These are phyloP conservation scores for Tylopilus balloui DNA, from an alignment of 768 basidiomycete species.

Conservation along the genomic window DNA sequence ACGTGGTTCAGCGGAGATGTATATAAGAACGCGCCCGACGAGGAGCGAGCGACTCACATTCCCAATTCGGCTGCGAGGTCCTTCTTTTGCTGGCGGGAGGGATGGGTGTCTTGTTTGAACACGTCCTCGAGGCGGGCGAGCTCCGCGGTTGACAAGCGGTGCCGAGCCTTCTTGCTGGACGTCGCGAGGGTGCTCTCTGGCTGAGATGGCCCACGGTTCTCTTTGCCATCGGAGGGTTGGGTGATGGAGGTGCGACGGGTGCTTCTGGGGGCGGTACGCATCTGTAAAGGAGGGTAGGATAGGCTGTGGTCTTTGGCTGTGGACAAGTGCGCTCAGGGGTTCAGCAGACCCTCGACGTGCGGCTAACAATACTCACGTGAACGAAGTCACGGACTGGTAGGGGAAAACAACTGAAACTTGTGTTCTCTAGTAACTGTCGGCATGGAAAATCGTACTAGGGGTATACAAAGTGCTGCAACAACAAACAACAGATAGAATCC, in stretches of 20 bases:
- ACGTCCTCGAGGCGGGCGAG: slow-evolving; percentile 25
- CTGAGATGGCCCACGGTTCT: slow-evolving; percentile 9
- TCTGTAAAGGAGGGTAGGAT: slow-evolving; percentile 23
- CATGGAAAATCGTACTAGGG: background rate
- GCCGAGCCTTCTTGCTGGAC: slow-evolving; percentile 29
- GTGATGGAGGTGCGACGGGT: slow-evolving; percentile 23
- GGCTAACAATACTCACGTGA: slow-evolving; percentile 28
- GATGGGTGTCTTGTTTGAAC: slow-evolving; percentile 29
- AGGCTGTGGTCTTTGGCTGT: slow-evolving; percentile 17
- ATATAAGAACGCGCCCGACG: background rate
- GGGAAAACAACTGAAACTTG: background rate
- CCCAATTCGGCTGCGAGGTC: slow-evolving; percentile 25
- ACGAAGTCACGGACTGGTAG: background rate
- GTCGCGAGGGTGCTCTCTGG: background rate
- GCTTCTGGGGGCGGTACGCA: slow-evolving; percentile 24
- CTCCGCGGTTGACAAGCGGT: slow-evolving; percentile 34
- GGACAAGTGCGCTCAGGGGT: slow-evolving; percentile 1
- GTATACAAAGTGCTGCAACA: slow-evolving; percentile 10
- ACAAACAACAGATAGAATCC: slow-evolving; percentile 8
- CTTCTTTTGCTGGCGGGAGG: slow-evolving; percentile 28
- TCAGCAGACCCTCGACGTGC: background rate
- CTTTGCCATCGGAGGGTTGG: slow-evolving; percentile 13
- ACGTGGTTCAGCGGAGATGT: background rate
- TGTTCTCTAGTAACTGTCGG: background rate
- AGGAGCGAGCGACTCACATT: slow-evolving; percentile 20